Evolutionary conservation across 352 stramenopile species (phyloP).

Genomic region (Lagenidium giganteum): DNA sequence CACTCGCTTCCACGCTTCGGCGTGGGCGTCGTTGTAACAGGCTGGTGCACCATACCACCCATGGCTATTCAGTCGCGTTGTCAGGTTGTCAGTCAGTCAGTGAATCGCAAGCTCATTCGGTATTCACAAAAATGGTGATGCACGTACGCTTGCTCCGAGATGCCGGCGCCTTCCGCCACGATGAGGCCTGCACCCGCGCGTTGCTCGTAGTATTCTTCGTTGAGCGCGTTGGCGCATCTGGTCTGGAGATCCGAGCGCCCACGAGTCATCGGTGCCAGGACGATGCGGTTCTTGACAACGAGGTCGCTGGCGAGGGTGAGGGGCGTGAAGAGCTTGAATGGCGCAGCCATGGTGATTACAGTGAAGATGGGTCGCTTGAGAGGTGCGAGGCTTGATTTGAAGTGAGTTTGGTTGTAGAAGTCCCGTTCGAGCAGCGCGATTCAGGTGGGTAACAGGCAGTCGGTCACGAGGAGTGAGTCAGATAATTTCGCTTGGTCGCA

Average conservation of each 20-base stretch:
- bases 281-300: conserved; percentile 27
- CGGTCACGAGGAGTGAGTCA: too few relatives aligned
- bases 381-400: too few relatives aligned
- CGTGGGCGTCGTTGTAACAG: conserved; percentile 30
- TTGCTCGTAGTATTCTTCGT: conserved; percentile 8
- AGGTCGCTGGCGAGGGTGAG: not conserved
- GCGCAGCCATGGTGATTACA: too few relatives aligned
- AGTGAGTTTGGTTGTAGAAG: too few relatives aligned
- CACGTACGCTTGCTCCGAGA: conserved; percentile 4
- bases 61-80: too few relatives aligned
- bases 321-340: conserved; percentile 4
- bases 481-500: too few relatives aligned
- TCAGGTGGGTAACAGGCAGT: too few relatives aligned
- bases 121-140: too few relatives aligned
- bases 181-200: conserved; percentile 3
- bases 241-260: conserved; percentile 19
- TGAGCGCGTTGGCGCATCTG: conserved; percentile 1
- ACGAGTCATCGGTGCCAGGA: conserved; percentile 17
- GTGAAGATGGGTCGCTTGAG: too few relatives aligned
- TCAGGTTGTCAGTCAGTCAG: too few relatives aligned
- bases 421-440: too few relatives aligned
- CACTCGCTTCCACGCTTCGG: conserved; percentile 31
- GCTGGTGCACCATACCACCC: conserved; percentile 17
- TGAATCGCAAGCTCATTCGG: too few relatives aligned
- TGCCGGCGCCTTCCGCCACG: conserved; percentile 1